Evolutionary conservation across 148 eudicot species (phyloP).

Genomic region (Fagopyrum homotropicum): DNA sequence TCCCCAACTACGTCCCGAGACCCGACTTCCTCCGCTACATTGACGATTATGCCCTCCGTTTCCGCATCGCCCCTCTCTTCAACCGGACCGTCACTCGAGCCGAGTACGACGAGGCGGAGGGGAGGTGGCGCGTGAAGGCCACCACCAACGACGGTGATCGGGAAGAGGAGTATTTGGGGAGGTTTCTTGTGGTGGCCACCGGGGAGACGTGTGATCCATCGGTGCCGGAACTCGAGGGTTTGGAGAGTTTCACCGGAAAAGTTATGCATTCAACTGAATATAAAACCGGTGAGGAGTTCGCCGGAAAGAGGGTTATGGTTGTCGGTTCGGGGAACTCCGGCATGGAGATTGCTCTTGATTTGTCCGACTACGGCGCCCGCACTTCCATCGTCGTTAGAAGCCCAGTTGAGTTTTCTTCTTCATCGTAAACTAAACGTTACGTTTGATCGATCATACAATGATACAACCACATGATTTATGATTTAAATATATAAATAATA

Average conservation of each 20-base stretch:
- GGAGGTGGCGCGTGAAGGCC: slow-evolving; percentile 39
- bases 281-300: slow-evolving; percentile 43
- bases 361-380: slow-evolving; percentile 41
- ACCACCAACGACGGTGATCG: slow-evolving; percentile 13
- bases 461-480: too few relatives aligned
- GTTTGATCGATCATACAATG: too few relatives aligned
- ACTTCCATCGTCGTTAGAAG: slow-evolving; percentile 65
- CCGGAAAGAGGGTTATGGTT: slow-evolving; percentile 48
- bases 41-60: slow-evolving; percentile 49
- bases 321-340: slow-evolving; percentile 92
- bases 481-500: too few relatives aligned
- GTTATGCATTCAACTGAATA: slow-evolving; percentile 57
- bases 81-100: slow-evolving; percentile 37
- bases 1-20: slow-evolving; percentile 40
- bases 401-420: slow-evolving; percentile 28
- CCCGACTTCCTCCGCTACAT: slow-evolving; percentile 42
- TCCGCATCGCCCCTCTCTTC: slow-evolving; percentile 47
- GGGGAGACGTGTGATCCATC: slow-evolving; percentile 58
- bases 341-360: slow-evolving; percentile 74
- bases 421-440: slow-evolving; percentile 5
- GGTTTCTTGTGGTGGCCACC: slow-evolving; percentile 70
- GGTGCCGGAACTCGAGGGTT: slow-evolving; percentile 51
- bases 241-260: slow-evolving; percentile 46
- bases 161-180: slow-evolving; percentile 44
- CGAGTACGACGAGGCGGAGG: slow-evolving; percentile 21